Base-by-base conservation (phyloP, 305 asterid species). In the Ajuga reptans region DNA sequence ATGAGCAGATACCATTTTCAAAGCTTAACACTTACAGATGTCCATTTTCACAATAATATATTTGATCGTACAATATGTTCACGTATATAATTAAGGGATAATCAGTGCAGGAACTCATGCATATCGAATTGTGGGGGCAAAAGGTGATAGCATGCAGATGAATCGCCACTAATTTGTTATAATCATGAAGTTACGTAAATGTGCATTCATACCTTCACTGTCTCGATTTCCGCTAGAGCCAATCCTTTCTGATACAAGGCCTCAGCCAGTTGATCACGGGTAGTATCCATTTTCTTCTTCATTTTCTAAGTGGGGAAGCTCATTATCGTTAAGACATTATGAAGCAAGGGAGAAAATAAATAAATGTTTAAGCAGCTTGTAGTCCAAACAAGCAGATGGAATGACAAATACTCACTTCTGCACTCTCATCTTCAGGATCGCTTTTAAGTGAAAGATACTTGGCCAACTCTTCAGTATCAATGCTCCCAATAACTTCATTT, bases 201-300 rank as follows among this genome's bases (percentile, higher is more conserved):
- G 54, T 9, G 43, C 11, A 36, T 24, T 5, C 31, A 29, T 82
- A 90, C 98, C 96, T 93, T 90, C 50, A 85, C 43, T 12, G 76
- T 58, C 67, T 88, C 92, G 46, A 84, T 82, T 82, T 90, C 96
- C 54, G 85, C 87, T 71, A 89, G 69, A 73, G 97, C 91, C 74
- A 90, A 75, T 68, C 99, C 96, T 81, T 86, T 87, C 79, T 93
- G 97, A 75, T 86, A 93, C 65, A 93, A 85, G 59, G 99, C 96
- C 78, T 93, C 97, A 7, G 92, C 85, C 75, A 93, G 79, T 74
- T 89, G 97, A 75, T 89, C 99, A 51, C 90, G 89, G 56, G 86
- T 85, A 42, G 86, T 73, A 70, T 90, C 96, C 97, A 90, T 85
- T 80, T 84, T 87, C 92, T 89, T 90, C 89, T 85, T 92, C 78